phyloP scores from a whole-genome alignment of 495 filamentous ascomycete species.

The Trichoderma gamsii region DNA sequence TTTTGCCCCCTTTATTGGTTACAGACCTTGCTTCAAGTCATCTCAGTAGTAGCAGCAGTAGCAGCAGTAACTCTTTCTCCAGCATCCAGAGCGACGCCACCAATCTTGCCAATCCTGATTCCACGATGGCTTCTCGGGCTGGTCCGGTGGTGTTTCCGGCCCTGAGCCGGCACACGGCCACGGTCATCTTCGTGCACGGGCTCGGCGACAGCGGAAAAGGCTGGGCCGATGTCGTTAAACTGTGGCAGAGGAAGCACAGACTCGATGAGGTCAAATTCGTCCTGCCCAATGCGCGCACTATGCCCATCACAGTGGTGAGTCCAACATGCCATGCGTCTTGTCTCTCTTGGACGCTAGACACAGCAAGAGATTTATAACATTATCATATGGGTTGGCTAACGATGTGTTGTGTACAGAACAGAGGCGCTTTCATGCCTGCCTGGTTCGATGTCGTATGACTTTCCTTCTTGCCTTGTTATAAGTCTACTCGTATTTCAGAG shows the following conservation, averaged over 20 bases:
- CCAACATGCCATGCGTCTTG: not conserved
- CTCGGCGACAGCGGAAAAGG: slow-evolving; percentile 72
- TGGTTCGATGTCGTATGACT: slow-evolving; percentile 77
- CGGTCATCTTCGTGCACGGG: slow-evolving; percentile 83
- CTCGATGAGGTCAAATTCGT: slow-evolving; percentile 82
- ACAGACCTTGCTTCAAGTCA: not conserved
- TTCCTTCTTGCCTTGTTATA: slow-evolving; percentile 17
- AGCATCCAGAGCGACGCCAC: not conserved
- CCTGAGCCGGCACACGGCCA: slow-evolving; percentile 80
- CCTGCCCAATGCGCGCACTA: slow-evolving; percentile 77
- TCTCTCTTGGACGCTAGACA: not conserved
- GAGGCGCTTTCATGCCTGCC: slow-evolving; percentile 72
- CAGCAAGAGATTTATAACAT: not conserved
- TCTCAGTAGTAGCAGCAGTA: not conserved
- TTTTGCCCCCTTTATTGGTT: not conserved
- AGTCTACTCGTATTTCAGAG: slow-evolving; percentile 7
- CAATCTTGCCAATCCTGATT: not conserved
- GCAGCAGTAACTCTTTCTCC: not conserved
- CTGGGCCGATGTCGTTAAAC: slow-evolving; percentile 68
- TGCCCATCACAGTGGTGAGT: slow-evolving; percentile 75
- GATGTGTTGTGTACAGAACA: not conserved
- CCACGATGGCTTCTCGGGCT: slow-evolving; percentile 18
- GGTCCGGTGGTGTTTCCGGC: slow-evolving; percentile 69
- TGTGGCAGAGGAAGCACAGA: slow-evolving; percentile 63
- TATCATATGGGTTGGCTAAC: not conserved